Percentiles rank a stretch among this genome's conserved stretches.
phyloP scores from a whole-genome alignment of 2,329 filamentous ascomycete species.

The Thielaviopsis cerberus region DNA sequence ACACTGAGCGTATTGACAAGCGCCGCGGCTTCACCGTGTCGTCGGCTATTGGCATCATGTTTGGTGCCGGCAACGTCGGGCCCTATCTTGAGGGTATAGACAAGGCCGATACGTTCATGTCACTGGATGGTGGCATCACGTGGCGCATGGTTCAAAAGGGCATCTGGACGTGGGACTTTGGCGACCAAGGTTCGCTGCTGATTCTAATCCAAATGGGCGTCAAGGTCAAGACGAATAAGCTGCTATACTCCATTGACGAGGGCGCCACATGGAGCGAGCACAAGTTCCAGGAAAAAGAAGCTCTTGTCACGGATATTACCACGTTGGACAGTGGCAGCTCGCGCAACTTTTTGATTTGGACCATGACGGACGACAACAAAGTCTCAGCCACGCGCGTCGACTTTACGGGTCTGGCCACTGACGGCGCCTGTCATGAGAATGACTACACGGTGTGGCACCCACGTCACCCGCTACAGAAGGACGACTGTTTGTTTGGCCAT shows the following conservation, averaged over 20 bases:
- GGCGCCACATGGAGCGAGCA: constrained; percentile 63
- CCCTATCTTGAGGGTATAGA: constrained; percentile 42
- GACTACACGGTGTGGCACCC: constrained; percentile 74
- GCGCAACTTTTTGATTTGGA: constrained; percentile 85
- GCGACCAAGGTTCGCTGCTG: constrained; percentile 83
- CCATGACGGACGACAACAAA: constrained; percentile 34
- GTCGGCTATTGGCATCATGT: constrained; percentile 76
- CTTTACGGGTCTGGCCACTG: constrained; percentile 62
- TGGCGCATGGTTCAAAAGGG: constrained; percentile 82
- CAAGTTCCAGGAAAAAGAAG: constrained; percentile 51
- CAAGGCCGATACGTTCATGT: constrained; percentile 79
- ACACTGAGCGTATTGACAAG: constrained; percentile 72
- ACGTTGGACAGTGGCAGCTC: constrained; percentile 79
- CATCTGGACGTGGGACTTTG: constrained; percentile 80
- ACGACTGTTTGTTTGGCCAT: constrained; percentile 85
- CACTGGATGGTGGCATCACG: constrained; percentile 69
- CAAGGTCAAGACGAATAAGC: constrained; percentile 48
- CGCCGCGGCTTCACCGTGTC: constrained; percentile 73
- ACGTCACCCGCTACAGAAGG: constrained; percentile 56
- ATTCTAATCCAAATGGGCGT: constrained; percentile 59
- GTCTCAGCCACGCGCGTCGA: constrained; percentile 69
- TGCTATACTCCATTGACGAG: constrained; percentile 66
- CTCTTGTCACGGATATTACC: constrained; percentile 62
- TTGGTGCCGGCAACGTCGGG: constrained; percentile 84
- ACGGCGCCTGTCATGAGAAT: constrained; percentile 48